Evolutionary conservation across 179 eudicot species (phyloP).

Genomic region (Gypsophila paniculata): DNA sequence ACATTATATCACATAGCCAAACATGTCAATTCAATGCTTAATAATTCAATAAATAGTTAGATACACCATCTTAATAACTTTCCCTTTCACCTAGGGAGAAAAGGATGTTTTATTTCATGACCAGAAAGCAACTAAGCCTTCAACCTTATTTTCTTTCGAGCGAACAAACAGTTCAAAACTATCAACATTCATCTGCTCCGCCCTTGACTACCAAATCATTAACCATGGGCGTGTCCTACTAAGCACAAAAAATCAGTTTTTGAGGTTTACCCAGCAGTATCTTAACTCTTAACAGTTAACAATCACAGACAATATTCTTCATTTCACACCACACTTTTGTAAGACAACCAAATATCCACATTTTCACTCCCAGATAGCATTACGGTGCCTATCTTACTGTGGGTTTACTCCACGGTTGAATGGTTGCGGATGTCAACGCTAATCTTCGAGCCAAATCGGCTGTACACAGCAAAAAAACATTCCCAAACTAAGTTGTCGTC

Average conservation of each 20-base stretch:
- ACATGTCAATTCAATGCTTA: neutral
- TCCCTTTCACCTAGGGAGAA: neutral
- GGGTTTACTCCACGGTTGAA: no score
- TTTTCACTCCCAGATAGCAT: neutral
- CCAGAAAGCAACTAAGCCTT: neutral
- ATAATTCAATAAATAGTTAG: neutral
- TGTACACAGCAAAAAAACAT: no score
- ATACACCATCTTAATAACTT: neutral
- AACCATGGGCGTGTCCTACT: neutral
- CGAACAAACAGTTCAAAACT: neutral
- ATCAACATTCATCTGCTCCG: neutral
- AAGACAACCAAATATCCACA: neutral
- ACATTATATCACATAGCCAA: neutral
- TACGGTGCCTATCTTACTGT: no score
- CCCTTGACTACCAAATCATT: neutral
- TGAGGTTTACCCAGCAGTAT: neutral
- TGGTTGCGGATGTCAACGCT: no score
- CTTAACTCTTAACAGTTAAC: neutral
- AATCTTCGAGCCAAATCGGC: no score
- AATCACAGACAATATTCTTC: neutral
- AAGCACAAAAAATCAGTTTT: no score
- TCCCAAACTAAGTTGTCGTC: no score
- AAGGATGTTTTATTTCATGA: neutral
- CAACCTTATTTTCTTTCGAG: neutral
- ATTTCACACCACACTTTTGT: neutral